phyloP scores from a whole-genome alignment of 768 basidiomycete genomes.

The Lactifluus volemus region DNA sequence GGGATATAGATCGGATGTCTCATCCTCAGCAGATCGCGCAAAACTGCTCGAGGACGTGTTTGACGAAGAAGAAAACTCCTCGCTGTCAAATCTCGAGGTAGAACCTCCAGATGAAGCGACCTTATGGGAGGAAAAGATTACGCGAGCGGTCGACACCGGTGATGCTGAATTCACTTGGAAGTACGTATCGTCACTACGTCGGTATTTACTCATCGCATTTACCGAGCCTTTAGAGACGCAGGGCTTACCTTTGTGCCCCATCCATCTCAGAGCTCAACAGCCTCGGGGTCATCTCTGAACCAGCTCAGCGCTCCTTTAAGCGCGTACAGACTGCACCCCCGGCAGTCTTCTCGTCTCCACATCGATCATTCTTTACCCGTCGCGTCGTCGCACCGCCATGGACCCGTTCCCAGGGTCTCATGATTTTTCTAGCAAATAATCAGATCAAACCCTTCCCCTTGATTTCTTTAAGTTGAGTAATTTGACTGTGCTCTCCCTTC shows the following conservation, averaged over 20 bases:
- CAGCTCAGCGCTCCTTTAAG: slow-evolving; percentile 6
- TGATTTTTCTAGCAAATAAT: slow-evolving; percentile 18
- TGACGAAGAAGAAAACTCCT: slow-evolving; percentile 4
- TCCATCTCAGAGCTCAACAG: slow-evolving; percentile 10
- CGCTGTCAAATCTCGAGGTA: background rate
- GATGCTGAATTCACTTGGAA: slow-evolving; percentile 15
- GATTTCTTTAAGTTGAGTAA: slow-evolving; percentile 18
- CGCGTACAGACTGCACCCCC: slow-evolving; percentile 13
- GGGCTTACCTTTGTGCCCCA: slow-evolving; percentile 11
- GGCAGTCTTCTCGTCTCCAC: slow-evolving; percentile 6
- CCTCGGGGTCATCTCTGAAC: slow-evolving; percentile 6
- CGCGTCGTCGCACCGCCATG: background rate
- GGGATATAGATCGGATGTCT: background rate
- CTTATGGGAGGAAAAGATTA: slow-evolving; percentile 9
- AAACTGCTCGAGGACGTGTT: slow-evolving; percentile 11
- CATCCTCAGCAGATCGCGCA: background rate
- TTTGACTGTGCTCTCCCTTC: slow-evolving; percentile 16
- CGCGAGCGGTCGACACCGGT: slow-evolving; percentile 12
- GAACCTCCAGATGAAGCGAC: slow-evolving; percentile 12
- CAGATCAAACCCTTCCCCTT: slow-evolving; percentile 9
- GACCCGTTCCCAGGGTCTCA: slow-evolving; percentile 5
- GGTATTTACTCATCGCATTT: background rate
- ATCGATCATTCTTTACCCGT: background rate
- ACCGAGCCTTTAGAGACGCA: background rate
- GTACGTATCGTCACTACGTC: background rate